A percentile compares a stretch with the other conserved stretches of the same genome.
Conservation (phyloP, 2,329 filamentous ascomycete species). For the Leptoxyphium fumago region DNA sequence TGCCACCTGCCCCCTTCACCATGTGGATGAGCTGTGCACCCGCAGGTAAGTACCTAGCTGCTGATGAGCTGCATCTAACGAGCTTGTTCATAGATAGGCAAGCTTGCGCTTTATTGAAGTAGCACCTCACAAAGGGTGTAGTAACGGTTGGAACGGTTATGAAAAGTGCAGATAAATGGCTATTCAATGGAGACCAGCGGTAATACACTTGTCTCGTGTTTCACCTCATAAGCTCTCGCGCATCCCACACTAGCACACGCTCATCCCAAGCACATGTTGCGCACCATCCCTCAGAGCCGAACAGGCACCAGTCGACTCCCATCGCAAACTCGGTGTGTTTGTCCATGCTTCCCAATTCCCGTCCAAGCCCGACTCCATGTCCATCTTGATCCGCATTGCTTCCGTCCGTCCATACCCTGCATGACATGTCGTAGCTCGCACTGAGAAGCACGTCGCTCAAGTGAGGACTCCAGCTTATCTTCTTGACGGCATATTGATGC, state of each 20-base stretch:
- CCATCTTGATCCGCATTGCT: conserved; percentile 32
- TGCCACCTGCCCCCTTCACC: not conserved
- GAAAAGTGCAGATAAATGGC: too few relatives aligned
- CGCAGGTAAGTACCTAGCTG: not conserved
- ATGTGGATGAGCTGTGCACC: not conserved
- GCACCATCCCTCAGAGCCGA: conserved; percentile 90
- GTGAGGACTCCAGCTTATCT: conserved; percentile 85
- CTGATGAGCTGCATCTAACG: too few relatives aligned
- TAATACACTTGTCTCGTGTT: too few relatives aligned
- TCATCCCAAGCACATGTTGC: conserved; percentile 94
- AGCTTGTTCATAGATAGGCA: too few relatives aligned
- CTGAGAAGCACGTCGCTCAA: conserved; percentile 75
- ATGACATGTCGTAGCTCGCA: conserved; percentile 96
- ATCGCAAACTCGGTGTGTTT: conserved; percentile 91
- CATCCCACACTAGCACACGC: conserved; percentile 81
- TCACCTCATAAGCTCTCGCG: conserved; percentile 45
- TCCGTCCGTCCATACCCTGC: conserved; percentile 84
- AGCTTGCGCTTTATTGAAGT: too few relatives aligned
- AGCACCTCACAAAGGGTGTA: too few relatives aligned
- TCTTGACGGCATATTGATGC: conserved; percentile 80
- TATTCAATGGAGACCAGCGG: too few relatives aligned
- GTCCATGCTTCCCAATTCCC: conserved; percentile 76
- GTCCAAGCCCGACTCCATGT: conserved; percentile 20
- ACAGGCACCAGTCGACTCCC: conserved; percentile 95
- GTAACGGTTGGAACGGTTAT: too few relatives aligned